These are phyloP conservation scores for Aspergillus eucalypticola DNA, from an alignment of 2,329 filamentous ascomycete genomes.

Conservation along the genomic window DNA sequence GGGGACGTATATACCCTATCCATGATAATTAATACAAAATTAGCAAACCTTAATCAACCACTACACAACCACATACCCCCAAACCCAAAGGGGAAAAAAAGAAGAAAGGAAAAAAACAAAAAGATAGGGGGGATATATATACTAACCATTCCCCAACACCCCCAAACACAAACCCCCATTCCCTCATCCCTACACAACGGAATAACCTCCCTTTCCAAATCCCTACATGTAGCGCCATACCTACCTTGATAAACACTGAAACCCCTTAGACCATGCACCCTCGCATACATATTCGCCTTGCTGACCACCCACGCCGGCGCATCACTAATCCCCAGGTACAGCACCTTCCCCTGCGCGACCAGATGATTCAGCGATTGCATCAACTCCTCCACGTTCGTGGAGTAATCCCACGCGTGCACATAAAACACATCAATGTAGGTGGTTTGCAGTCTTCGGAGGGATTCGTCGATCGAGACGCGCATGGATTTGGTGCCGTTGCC, in stretches of 20 bases:
- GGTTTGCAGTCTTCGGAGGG: slow-evolving; percentile 36
- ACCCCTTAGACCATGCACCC: slow-evolving; percentile 65
- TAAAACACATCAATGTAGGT: slow-evolving; percentile 42
- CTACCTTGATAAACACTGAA: slow-evolving; percentile 70
- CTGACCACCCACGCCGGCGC: slow-evolving; percentile 65
- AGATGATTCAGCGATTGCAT: slow-evolving; percentile 69
- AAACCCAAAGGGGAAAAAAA: not conserved
- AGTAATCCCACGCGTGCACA: slow-evolving; percentile 61
- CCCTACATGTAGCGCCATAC: slow-evolving; percentile 62
- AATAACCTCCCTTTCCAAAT: slow-evolving; percentile 69
- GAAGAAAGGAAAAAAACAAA: not conserved
- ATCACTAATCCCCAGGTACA: slow-evolving; percentile 68
- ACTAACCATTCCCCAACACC: slow-evolving; percentile 46
- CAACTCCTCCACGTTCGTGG: slow-evolving; percentile 63
- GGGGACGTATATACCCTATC: slow-evolving; percentile 8
- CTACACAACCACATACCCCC: too few relatives aligned
- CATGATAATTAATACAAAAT: too few relatives aligned
- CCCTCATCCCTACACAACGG: slow-evolving; percentile 65
- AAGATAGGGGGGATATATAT: too few relatives aligned
- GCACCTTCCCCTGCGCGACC: slow-evolving; percentile 62
- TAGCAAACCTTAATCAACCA: too few relatives aligned
- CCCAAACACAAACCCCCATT: slow-evolving; percentile 60
- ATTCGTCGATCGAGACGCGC: slow-evolving; percentile 27
- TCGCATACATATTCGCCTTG: slow-evolving; percentile 60
- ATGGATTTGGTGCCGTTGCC: slow-evolving; percentile 39